A percentile compares a stretch with the other conserved stretches of the same genome.
Conservation (phyloP, 75 land plant species). For the Pinus albicaulis region DNA sequence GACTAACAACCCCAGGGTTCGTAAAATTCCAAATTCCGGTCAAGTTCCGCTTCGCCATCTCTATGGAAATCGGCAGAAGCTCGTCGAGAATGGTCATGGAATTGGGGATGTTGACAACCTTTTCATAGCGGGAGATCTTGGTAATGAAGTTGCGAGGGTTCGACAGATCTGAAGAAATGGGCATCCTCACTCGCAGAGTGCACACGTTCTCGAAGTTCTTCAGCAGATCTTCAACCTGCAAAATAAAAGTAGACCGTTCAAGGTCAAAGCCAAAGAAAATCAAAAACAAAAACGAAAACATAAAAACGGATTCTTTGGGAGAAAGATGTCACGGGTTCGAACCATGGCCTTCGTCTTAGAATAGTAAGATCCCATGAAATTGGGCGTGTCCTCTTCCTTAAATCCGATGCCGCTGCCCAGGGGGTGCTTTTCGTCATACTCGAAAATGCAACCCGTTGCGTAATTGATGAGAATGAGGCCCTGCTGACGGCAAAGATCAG, state of each 20-base stretch:
- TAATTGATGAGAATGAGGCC: slow-evolving; percentile 53
- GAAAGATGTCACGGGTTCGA: not conserved
- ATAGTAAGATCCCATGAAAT: slow-evolving; percentile 66
- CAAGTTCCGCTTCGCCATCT: slow-evolving; percentile 77
- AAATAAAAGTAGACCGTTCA: not conserved
- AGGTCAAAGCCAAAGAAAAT: no score
- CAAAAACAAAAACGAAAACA: no score
- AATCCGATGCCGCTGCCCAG: slow-evolving; percentile 59
- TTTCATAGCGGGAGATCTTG: slow-evolving; percentile 66
- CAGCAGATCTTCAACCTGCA: slow-evolving; percentile 67
- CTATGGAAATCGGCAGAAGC: slow-evolving; percentile 68
- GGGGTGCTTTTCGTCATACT: slow-evolving; percentile 63
- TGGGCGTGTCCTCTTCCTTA: slow-evolving; percentile 70
- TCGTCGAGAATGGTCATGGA: slow-evolving; percentile 77
- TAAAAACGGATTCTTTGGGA: no score
- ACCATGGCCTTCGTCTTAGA: slow-evolving; percentile 85
- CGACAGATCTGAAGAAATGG: slow-evolving; percentile 56
- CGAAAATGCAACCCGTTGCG: slow-evolving; percentile 79
- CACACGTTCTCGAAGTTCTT: slow-evolving; percentile 74
- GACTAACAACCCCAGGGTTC: slow-evolving; percentile 68
- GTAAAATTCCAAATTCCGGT: slow-evolving; percentile 67
- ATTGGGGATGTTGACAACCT: slow-evolving; percentile 80
- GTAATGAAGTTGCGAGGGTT: slow-evolving; percentile 84
- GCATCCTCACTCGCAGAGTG: slow-evolving; percentile 75
- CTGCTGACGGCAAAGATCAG: slow-evolving; percentile 58